These are phyloP conservation scores for Scheffersomyces illinoinensis DNA, from an alignment of 1,139 yeast species.

Conservation along the genomic window DNA sequence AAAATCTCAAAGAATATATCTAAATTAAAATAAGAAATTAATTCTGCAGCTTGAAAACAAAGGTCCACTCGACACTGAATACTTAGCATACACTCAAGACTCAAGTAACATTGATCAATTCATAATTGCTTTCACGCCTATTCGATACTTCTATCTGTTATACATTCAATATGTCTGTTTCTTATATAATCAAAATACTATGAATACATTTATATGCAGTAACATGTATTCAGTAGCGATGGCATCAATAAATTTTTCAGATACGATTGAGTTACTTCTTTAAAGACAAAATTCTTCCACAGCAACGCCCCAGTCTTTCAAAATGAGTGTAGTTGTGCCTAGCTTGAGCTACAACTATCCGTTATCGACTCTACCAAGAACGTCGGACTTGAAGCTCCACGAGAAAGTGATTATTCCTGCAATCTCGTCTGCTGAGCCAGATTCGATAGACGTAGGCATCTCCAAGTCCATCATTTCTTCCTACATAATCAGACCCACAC, in stretches of 20 bases:
- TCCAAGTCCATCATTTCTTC: constrained; percentile 77
- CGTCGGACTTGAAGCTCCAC: constrained; percentile 33
- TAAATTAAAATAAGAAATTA: no score
- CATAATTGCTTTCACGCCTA: neutral
- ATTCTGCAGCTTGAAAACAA: no score
- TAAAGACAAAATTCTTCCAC: neutral
- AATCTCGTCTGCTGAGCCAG: constrained; percentile 22
- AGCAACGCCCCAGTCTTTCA: neutral
- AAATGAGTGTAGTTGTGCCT: constrained; percentile 9
- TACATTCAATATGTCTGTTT: neutral
- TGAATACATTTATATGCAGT: neutral
- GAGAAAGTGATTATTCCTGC: constrained; percentile 35
- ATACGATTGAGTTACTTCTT: neutral
- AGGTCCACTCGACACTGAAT: no score
- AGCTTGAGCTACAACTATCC: constrained; percentile 40
- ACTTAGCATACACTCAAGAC: no score
- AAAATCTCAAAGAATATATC: no score
- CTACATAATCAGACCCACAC: constrained; percentile 76
- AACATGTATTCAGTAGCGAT: neutral
- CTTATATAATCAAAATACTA: neutral
- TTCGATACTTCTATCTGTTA: neutral
- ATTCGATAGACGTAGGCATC: constrained; percentile 58
- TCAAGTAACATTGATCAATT: no score
- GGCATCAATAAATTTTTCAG: constrained; percentile 1
- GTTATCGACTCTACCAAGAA: constrained; percentile 41